Base-by-base conservation (phyloP, 345 rosid genomes). In the Ceriops decandra region DNA sequence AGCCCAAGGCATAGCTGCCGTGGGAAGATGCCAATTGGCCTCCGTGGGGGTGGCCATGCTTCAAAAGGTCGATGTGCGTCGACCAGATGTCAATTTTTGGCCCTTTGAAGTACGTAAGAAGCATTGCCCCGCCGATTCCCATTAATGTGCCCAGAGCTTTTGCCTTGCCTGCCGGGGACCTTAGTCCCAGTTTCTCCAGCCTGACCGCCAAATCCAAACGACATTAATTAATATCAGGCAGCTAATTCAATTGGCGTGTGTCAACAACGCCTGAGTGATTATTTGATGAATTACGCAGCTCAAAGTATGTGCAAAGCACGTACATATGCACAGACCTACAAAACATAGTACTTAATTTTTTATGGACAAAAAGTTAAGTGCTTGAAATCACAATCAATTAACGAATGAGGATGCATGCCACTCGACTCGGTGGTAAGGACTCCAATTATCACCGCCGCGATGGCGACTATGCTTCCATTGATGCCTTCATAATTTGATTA, bases 121-220 rank as follows among this genome's bases (percentile, higher is more conserved):
- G 26, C 77, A 74, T 74, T 1, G 77, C 77, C 2, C 77, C 77
- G 26, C 68, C 59, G 21, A 68, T 74, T 31, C 77, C 67, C 21
- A 63, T 15, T 62, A 57, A 21, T 13, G 68, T 68, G 20, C 77
- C 77, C 11, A 68, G 11, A 22, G 52, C 28, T 52, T 74, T 74
- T 15, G 72, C 72, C 38, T 68, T 62, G 33, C 77, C 77, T 7
- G 27, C 21, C 20, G 24, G 10, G 22, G 56, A 61, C 19, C 28
- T 57, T 5, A 68, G 0, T 4, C 51, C 36, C 68, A 74, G 21
- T 6, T 32, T 68, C 46, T 74, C 77, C 46, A 67, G 19, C 72
- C 77, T 73, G 30, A 2, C 11, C 6, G 0, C 28, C 20, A 21
- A n/a, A 4, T 6, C n/a, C n/a, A 31, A 1, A 17, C 13, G 16